A percentile compares a stretch with the other conserved stretches of the same genome.
Evolutionary conservation across 1,139 yeast species (phyloP).

Genomic region (Pichia terricola): DNA sequence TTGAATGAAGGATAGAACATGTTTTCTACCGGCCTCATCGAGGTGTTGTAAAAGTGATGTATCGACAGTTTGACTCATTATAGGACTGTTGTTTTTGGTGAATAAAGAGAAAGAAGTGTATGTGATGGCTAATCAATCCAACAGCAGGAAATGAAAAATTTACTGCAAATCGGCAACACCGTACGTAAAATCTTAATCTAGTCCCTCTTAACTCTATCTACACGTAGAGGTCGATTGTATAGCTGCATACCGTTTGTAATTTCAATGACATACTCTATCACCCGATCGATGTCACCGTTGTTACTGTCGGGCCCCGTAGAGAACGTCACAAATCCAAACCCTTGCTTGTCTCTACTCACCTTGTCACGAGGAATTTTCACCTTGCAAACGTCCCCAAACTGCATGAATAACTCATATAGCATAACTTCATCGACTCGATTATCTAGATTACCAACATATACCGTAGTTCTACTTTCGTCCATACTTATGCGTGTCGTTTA

Average conservation of each 20-base stretch:
- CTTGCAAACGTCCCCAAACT: constrained; percentile 69
- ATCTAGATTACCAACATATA: constrained; percentile 81
- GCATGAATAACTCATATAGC: constrained; percentile 74
- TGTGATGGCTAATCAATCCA: too few relatives aligned
- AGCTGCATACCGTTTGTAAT: constrained; percentile 55
- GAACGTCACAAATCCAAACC: constrained; percentile 83
- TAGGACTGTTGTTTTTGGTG: too few relatives aligned
- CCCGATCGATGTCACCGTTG: too few relatives aligned
- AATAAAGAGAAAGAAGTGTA: too few relatives aligned
- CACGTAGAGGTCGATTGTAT: constrained; percentile 53
- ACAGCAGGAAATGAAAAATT: too few relatives aligned
- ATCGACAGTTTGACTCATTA: constrained; percentile 26
- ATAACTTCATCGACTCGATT: constrained; percentile 58
- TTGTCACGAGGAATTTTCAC: constrained; percentile 77
- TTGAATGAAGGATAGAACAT: constrained; percentile 67
- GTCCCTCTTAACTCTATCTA: constrained; percentile 36
- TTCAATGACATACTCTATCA: constrained; percentile 41
- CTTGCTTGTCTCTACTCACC: constrained; percentile 62
- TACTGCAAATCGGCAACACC: too few relatives aligned
- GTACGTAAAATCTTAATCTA: too few relatives aligned
- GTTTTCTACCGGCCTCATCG: constrained; percentile 65
- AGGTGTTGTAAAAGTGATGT: constrained; percentile 52
- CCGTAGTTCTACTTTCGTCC: constrained; percentile 27
- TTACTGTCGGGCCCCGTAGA: too few relatives aligned
- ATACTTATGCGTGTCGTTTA: background rate